Conservation (phyloP, 352 stramenopile genomes). For the Globisporangium megalacanthum region DNA sequence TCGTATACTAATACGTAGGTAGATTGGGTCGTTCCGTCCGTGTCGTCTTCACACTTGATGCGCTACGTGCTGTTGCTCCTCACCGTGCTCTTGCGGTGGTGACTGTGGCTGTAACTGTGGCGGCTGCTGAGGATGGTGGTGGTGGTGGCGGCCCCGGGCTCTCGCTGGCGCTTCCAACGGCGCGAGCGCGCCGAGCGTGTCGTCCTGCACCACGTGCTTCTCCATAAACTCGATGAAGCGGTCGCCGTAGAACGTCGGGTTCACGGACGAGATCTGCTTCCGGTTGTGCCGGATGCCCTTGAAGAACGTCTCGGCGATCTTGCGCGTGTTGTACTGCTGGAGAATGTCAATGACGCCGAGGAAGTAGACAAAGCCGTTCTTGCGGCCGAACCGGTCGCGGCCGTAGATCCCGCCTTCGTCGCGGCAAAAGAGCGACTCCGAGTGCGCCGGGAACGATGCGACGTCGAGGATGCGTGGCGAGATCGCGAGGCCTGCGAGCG, state of each 20-base stretch:
- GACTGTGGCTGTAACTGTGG: constrained; percentile 2
- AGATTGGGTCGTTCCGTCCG: no score
- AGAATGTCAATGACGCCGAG: constrained; percentile 92
- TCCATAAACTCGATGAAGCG: constrained; percentile 90
- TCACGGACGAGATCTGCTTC: constrained; percentile 85
- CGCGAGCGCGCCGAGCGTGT: constrained; percentile 30
- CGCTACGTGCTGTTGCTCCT: background rate
- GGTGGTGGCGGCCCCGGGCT: background rate
- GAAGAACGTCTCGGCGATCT: constrained; percentile 88
- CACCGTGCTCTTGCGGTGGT: no score
- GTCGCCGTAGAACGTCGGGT: constrained; percentile 84
- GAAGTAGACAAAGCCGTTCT: constrained; percentile 88
- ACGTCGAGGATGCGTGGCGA: constrained; percentile 53
- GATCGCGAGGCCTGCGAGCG: constrained; percentile 23
- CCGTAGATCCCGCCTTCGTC: constrained; percentile 72
- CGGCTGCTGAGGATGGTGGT: background rate
- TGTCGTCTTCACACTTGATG: constrained; percentile 7
- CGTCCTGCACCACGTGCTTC: constrained; percentile 63
- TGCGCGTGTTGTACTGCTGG: constrained; percentile 91
- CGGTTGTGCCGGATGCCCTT: constrained; percentile 83
- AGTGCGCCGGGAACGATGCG: constrained; percentile 30
- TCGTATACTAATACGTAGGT: no score
- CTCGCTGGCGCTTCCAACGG: background rate
- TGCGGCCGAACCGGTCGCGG: constrained; percentile 44
- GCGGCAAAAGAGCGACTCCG: constrained; percentile 68